Evolutionary conservation across 2,329 filamentous ascomycete genomes (phyloP).

Genomic region (Myriosclerotinia curreyana): DNA sequence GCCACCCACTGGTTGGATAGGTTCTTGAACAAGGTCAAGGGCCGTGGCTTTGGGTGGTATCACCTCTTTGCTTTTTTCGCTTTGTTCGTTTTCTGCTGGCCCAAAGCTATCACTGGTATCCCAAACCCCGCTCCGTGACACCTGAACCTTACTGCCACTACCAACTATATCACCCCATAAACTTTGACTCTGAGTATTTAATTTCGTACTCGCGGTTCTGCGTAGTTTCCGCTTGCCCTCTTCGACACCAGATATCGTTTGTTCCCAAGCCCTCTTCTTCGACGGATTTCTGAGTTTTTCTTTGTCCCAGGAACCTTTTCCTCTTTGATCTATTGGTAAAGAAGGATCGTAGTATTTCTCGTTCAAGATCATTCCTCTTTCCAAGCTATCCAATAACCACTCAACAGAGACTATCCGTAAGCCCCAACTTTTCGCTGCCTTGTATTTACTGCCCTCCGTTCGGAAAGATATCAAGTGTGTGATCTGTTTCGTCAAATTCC

Average conservation of each 20-base stretch:
- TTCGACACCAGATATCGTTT: slow-evolving; percentile 46
- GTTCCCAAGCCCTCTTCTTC: slow-evolving; percentile 59
- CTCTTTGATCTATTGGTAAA: slow-evolving; percentile 67
- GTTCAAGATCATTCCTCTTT: slow-evolving; percentile 86
- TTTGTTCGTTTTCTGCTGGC: neutral
- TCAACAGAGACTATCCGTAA: slow-evolving; percentile 75
- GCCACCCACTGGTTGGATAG: slow-evolving; percentile 32
- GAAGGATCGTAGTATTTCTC: slow-evolving; percentile 80
- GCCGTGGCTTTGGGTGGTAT: neutral
- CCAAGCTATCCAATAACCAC: slow-evolving; percentile 81
- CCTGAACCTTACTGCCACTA: slow-evolving; percentile 35
- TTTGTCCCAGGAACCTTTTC: slow-evolving; percentile 71
- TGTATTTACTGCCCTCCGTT: slow-evolving; percentile 85
- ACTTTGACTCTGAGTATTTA: slow-evolving; percentile 73
- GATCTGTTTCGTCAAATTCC: slow-evolving; percentile 79
- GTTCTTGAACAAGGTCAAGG: slow-evolving; percentile 26
- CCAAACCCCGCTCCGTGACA: slow-evolving; percentile 35
- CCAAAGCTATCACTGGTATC: slow-evolving; percentile 26
- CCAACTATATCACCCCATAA: slow-evolving; percentile 91
- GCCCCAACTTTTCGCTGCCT: slow-evolving; percentile 78
- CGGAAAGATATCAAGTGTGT: slow-evolving; percentile 82
- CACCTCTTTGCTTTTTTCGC: slow-evolving; percentile 10
- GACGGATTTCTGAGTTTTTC: slow-evolving; percentile 47
- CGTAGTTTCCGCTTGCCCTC: slow-evolving; percentile 76
- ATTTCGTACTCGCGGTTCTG: slow-evolving; percentile 79